Evolutionary conservation across 352 stramenopile species (phyloP), one percentile per base, ranked within the genome.

Genomic region (Bremia lactucae): DNA sequence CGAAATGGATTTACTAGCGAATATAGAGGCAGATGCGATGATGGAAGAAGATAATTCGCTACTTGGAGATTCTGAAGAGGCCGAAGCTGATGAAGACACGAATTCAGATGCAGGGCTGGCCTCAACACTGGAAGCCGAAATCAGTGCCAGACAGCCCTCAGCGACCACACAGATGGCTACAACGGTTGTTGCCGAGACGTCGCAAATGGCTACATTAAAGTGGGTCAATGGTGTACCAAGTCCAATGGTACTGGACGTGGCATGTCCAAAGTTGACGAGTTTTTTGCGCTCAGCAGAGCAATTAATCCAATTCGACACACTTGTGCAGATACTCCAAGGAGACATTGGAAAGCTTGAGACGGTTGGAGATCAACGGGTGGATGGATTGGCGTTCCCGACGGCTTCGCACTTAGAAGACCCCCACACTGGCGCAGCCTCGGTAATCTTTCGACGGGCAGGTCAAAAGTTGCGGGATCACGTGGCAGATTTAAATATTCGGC

Each of bases 301-400:
- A 15, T 54, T 55, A 54, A 33, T 53, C 15, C 56, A 67, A 13
- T 81, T 81, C 55, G 40, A 65, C 7, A 10, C 52, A 0, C 36
- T 39, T 8, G 50, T 81, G 25, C 20, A 55, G 9, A 57, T 81
- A 3, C 28, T 81, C 5, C 33, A 50, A 39, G 68, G 56, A 4
- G 60, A 77, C 39, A 75, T 77, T 48, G 54, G 55, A 9, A 28
- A 56, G 10, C 71, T 81, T 22, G 19, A 51, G 19, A 42, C 5
- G 4, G 31, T 73, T 4, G 49, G 42, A 3, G 43, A 31, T 6
- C 45, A 51, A 29, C 8, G n/a, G 0, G 36, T 75, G 11, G 60
- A 75, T 23, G 64, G 50, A 24, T 31, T 75, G 9, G 56, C 53
- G 11, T 75, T 72, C 36, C 57, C 57, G 1, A 75, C 60, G 2